phyloP scores from a whole-genome alignment of 2,329 filamentous ascomycete species.

The Torrubiella hemipterigena region DNA sequence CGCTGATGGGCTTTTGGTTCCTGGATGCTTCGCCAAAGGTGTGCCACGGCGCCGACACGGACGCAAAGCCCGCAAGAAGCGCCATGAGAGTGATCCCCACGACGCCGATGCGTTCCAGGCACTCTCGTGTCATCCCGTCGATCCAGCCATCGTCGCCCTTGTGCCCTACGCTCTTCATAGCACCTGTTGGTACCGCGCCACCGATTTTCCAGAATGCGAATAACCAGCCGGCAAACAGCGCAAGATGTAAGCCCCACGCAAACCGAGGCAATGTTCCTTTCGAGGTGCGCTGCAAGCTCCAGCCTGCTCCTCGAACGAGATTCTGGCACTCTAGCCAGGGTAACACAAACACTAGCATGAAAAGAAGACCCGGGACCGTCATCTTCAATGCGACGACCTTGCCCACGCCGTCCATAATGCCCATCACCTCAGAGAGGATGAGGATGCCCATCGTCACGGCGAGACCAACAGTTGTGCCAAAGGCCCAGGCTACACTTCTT shows the following conservation, averaged over 20 bases:
- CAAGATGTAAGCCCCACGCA: constrained; percentile 51
- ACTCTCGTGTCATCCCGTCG: constrained; percentile 35
- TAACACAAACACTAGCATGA: constrained; percentile 62
- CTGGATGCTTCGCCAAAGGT: constrained; percentile 57
- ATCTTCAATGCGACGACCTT: constrained; percentile 55
- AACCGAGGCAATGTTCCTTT: constrained; percentile 44
- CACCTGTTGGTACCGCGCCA: constrained; percentile 39
- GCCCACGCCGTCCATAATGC: constrained; percentile 56
- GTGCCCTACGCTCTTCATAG: constrained; percentile 10
- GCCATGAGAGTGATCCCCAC: constrained; percentile 83
- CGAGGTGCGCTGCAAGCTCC: constrained; percentile 46
- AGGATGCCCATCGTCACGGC: constrained; percentile 68
- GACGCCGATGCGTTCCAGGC: constrained; percentile 62
- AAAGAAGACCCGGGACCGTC: constrained; percentile 58
- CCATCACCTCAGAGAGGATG: constrained; percentile 74
- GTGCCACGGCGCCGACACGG: constrained; percentile 81
- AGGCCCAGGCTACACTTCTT: constrained; percentile 49
- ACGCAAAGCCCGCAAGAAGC: constrained; percentile 76
- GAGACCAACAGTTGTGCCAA: constrained; percentile 65
- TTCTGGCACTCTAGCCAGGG: constrained; percentile 70
- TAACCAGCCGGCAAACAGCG: constrained; percentile 57
- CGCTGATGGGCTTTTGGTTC: constrained; percentile 49
- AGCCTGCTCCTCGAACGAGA: constrained; percentile 43
- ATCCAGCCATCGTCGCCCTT: constrained; percentile 17
- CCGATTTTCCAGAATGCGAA: constrained; percentile 67